Evolutionary conservation across 2,329 filamentous ascomycete genomes (phyloP), one percentile per base, ranked within the genome.

Genomic region (Cyphellophora europaea): DNA sequence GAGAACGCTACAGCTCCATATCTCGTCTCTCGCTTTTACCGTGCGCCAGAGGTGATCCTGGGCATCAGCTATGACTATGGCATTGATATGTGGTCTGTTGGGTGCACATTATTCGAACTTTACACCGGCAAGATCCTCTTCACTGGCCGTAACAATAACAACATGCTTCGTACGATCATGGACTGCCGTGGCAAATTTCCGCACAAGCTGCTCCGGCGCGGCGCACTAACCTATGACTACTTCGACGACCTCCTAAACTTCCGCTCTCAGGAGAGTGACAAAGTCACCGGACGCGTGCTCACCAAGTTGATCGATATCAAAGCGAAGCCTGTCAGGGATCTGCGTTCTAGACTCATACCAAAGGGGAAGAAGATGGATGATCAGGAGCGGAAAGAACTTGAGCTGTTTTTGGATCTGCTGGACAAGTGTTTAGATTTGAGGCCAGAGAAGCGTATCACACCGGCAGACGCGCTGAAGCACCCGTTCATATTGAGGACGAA

Each of bases 71-170:
- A 93, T 57, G 87, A 94, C 55, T 93, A 89, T 55, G 81, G 82
- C 5, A 85, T 96, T 46, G 91, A 98, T 58, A 84, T 94, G 69
- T 98, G 91, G 91, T 93, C 89, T 5, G 86, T 96, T 47, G 93
- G 91, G 23, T 98, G 91, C 62, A 98, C 91, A 0, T 69, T 96
- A 18, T 98, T 93, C 58, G 91, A 98, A 62, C 69, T 98, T 27
- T 96, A 93, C 65, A 96, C 91, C 1, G 91, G 91, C 53, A 94
- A 95, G 58, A 96, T 98, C 38, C 69, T 98, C 19, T 98, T 98
- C 57, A 87, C 86, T 1, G 91, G 91, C 40, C 77, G 84, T 45
- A 91, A 85, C 63, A 98, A 98, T 66, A 98, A 98, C 55, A 87
- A 94, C 63, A 98, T 98, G 91, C 74, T 98, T 41, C 83, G 85